Conservation (phyloP, 371 early-diverging fungal genomes). For the Batrachochytrium dendrobatidis region DNA sequence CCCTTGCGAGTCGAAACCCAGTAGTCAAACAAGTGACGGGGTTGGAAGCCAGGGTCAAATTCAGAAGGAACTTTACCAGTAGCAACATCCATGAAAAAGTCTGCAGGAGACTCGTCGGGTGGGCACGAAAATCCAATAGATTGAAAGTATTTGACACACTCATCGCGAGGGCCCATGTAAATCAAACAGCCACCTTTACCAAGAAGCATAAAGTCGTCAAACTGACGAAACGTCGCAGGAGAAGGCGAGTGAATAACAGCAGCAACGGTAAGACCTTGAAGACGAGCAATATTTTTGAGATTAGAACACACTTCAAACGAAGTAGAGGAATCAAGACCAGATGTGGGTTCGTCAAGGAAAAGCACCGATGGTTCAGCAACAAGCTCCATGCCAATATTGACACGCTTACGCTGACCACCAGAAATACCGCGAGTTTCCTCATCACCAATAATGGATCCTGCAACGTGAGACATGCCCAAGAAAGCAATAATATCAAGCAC, state of each 20-base stretch:
- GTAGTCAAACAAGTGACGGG: constrained; percentile 10
- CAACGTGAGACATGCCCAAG: constrained; percentile 55
- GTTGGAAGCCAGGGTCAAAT: constrained; percentile 8
- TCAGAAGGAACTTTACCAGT: constrained; percentile 13
- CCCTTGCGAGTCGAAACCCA: too few relatives aligned
- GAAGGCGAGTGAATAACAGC: constrained; percentile 72
- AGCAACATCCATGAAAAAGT: constrained; percentile 30
- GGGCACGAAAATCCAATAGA: constrained; percentile 46
- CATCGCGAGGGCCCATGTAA: constrained; percentile 50
- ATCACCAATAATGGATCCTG: constrained; percentile 60
- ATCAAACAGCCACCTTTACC: constrained; percentile 57
- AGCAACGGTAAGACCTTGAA: constrained; percentile 56
- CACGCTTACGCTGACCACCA: constrained; percentile 84
- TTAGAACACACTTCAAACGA: constrained; percentile 58
- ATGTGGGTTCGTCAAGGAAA: constrained; percentile 65
- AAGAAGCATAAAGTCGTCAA: constrained; percentile 60
- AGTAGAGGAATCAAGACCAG: constrained; percentile 71
- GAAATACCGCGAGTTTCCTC: constrained; percentile 59
- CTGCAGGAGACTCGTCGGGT: constrained; percentile 16
- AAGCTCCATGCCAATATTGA: constrained; percentile 77
- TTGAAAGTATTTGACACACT: constrained; percentile 15
- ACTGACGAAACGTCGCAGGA: constrained; percentile 49
- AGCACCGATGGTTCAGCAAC: constrained; percentile 52
- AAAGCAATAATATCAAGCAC: constrained; percentile 48
- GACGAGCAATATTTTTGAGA: constrained; percentile 47